Percentiles rank a stretch among this genome's conserved stretches.
Evolutionary conservation across 768 basidiomycete genomes (phyloP).

Genomic region (Russula sp.): DNA sequence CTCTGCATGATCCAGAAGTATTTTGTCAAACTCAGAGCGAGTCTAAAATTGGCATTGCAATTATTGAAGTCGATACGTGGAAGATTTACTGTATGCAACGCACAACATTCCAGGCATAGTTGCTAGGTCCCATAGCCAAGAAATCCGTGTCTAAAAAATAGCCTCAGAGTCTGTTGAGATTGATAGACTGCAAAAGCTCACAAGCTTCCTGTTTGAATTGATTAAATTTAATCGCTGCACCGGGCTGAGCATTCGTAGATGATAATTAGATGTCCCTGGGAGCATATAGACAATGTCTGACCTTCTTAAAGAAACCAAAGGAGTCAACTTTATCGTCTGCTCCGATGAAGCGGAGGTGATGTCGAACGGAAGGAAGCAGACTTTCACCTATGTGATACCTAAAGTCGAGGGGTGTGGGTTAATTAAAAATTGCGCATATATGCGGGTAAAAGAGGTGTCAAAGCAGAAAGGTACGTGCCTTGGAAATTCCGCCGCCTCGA

Average conservation of each 20-base stretch:
- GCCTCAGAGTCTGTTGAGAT: background rate
- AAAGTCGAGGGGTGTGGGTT: background rate
- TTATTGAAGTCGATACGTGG: background rate
- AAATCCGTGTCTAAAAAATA: conserved; percentile 56
- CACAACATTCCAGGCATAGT: conserved; percentile 62
- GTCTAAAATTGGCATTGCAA: conserved; percentile 37
- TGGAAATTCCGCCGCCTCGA: conserved; percentile 57
- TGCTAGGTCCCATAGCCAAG: conserved; percentile 46
- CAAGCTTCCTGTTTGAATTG: conserved; percentile 56
- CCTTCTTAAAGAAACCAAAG: conserved; percentile 50
- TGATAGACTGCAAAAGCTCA: conserved; percentile 36
- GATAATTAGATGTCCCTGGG: background rate
- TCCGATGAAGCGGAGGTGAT: conserved; percentile 52
- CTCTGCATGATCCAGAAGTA: conserved; percentile 55
- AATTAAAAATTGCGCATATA: background rate
- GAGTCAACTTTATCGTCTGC: conserved; percentile 44
- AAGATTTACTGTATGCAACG: conserved; percentile 30
- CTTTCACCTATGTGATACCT: conserved; percentile 53
- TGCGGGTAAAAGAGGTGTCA: background rate
- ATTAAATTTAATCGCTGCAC: conserved; percentile 59
- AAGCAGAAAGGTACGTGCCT: conserved; percentile 38
- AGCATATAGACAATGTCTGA: conserved; percentile 28
- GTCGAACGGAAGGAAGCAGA: conserved; percentile 49
- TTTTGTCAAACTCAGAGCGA: conserved; percentile 56
- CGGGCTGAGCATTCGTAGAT: conserved; percentile 43